Evolutionary conservation across 768 basidiomycete genomes (phyloP), one percentile per base, ranked within the genome.

Genomic region (Lactifluus hygrophoroides): DNA sequence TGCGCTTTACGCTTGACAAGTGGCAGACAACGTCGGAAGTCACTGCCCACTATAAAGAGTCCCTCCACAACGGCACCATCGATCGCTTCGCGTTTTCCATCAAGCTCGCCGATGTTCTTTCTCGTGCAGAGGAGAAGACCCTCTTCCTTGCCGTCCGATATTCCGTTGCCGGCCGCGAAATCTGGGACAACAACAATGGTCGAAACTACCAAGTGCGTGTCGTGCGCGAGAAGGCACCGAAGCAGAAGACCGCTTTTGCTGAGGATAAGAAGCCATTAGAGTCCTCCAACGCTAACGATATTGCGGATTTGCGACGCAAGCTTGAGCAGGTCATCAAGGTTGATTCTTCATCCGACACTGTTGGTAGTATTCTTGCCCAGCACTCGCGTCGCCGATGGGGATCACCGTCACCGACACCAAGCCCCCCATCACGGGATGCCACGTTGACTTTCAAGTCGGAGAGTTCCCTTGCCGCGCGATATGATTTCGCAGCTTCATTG

Each of bases 11-110:
- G 1, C 80, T 94, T 65, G 95, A 98, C 69, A 79, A 77, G 64
- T 98, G 95, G 95, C 91, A 93, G 71, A 99, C 95, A 47, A 94
- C 91, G 58, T 89, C 86, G 70, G 95, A 98, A 71, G 90, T 96
- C 57, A 81, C 85, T 0, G 94, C 85, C 25, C 82, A 80, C 50
- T 86, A 90, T 69, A 71, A 81, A 17, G 77, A 80, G 56, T 69
- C 76, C 35, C 61, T 75, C 21, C 64, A 63, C 45, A 68, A 62
- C 30, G 70, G 73, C 37, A 55, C 54, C 25, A 78, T 80, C 68
- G 93, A 94, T 67, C 75, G 88, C 19, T 95, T 95, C 72, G 69
- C 75, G 23, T 95, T 94, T 71, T 73, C 71, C 19, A 84, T 94
- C 64, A 77, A 86, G 60, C 73, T 99, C 11, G 82, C 83, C 60